Percentiles rank a stretch among this genome's conserved stretches.
Conservation (phyloP, 192 early-diverging fungal genomes). For the Coemansia sp. region DNA sequence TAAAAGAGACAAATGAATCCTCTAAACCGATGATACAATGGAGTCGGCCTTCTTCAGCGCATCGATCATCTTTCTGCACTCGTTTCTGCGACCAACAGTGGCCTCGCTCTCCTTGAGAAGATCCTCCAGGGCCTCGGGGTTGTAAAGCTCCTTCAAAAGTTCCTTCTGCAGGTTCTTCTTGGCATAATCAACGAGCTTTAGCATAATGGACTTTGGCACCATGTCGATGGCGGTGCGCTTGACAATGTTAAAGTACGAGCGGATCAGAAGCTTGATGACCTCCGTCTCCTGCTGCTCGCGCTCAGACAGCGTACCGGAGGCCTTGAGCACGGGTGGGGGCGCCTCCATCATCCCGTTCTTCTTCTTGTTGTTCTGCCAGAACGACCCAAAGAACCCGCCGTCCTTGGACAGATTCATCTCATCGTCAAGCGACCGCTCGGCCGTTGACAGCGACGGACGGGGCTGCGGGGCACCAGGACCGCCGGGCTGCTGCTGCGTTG, state of each 20-base stretch:
- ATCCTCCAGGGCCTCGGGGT: slow-evolving; percentile 90
- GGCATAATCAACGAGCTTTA: slow-evolving; percentile 86
- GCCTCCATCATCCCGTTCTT: slow-evolving; percentile 68
- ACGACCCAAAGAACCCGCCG: slow-evolving; percentile 95
- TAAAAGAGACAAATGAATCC: neutral
- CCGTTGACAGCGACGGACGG: slow-evolving; percentile 35
- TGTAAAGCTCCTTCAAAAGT: slow-evolving; percentile 94
- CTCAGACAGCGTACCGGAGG: slow-evolving; percentile 92
- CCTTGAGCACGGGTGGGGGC: slow-evolving; percentile 75
- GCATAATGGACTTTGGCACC: slow-evolving; percentile 98
- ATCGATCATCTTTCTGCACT: slow-evolving; percentile 99
- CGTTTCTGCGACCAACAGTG: slow-evolving; percentile 85
- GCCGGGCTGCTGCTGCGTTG: slow-evolving; percentile 25
- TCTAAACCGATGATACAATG: slow-evolving; percentile 48
- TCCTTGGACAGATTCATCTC: slow-evolving; percentile 63
- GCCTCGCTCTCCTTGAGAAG: slow-evolving; percentile 94
- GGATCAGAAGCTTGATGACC: slow-evolving; percentile 96
- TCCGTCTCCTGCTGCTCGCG: slow-evolving; percentile 98
- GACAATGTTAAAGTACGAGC: slow-evolving; percentile 98
- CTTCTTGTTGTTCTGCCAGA: slow-evolving; percentile 88
- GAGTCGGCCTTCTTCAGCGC: slow-evolving; percentile 60
- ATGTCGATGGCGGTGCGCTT: slow-evolving; percentile 97
- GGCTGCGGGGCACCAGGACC: neutral
- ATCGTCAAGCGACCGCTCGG: slow-evolving; percentile 58
- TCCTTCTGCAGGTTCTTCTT: slow-evolving; percentile 96